Conservation (phyloP, 352 stramenopile genomes). For the Detonula confervacea region DNA sequence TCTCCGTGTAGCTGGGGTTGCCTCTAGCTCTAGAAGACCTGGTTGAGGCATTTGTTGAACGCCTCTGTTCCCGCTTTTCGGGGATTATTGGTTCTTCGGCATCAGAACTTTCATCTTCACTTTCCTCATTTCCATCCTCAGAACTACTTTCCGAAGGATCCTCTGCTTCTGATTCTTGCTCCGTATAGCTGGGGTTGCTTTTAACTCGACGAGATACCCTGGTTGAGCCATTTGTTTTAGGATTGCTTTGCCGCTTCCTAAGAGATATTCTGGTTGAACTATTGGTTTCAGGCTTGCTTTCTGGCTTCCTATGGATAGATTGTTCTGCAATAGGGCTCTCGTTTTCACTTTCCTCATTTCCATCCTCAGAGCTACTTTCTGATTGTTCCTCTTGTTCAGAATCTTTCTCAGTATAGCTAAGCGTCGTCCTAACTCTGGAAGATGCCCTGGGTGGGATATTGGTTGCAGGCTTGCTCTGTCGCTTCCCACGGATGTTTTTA, state of each 20-base stretch:
- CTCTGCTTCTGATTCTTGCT: constrained; percentile 5
- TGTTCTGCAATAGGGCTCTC: no score
- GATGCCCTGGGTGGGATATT: no score
- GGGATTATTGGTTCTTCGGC: constrained; percentile 7
- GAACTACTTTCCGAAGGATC: not conserved
- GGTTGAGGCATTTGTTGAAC: no score
- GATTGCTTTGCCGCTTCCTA: not conserved
- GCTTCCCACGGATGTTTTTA: not conserved
- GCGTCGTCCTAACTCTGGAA: constrained; percentile 5
- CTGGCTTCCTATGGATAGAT: no score
- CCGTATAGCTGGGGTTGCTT: constrained; percentile 12
- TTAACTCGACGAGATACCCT: not conserved
- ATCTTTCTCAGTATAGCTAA: constrained; percentile 25
- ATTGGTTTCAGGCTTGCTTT: no score
- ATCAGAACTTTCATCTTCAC: constrained; percentile 10
- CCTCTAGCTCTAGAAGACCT: constrained; percentile 5
- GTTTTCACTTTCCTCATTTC: no score
- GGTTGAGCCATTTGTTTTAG: no score
- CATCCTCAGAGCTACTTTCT: not conserved
- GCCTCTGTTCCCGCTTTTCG: constrained; percentile 18
- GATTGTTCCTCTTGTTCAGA: constrained; percentile 28
- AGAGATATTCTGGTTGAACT: no score
- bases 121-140: not conserved
- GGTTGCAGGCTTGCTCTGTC: not conserved
- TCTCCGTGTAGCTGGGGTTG: not conserved